Conservation (phyloP, 371 early-diverging fungal genomes). For the Mucor indicus region DNA sequence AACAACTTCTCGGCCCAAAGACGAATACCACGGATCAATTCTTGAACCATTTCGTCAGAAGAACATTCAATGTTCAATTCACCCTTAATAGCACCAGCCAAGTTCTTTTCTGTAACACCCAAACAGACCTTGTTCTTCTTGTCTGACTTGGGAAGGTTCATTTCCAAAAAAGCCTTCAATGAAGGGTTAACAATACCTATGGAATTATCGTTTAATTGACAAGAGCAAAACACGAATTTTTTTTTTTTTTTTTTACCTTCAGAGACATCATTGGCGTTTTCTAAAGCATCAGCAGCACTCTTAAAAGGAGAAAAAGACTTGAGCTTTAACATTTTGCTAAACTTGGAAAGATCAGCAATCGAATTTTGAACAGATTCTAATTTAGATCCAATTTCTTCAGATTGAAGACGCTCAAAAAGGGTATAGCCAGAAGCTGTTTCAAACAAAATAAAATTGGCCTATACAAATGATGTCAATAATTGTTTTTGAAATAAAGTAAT, state of each 20-base stretch:
- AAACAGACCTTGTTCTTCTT: conserved; percentile 73
- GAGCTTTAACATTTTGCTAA: conserved; percentile 88
- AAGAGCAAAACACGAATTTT: too few relatives aligned
- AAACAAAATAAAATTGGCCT: conserved; percentile 76
- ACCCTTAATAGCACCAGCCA: conserved; percentile 87
- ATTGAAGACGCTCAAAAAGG: conserved; percentile 90
- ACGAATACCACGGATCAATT: conserved; percentile 92
- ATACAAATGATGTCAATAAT: too few relatives aligned
- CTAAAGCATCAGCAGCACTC: conserved; percentile 94
- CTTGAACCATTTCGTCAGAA: conserved; percentile 78
- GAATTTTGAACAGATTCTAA: conserved; percentile 84
- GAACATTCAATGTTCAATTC: conserved; percentile 77
- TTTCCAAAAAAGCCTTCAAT: conserved; percentile 90
- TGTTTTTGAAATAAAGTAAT: too few relatives aligned
- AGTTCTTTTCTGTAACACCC: conserved; percentile 89
- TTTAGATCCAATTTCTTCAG: conserved; percentile 95
- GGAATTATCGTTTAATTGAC: too few relatives aligned
- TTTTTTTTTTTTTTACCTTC: too few relatives aligned
- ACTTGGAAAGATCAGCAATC: conserved; percentile 84
- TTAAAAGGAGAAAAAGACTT: conserved; percentile 96
- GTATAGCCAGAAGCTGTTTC: conserved; percentile 97
- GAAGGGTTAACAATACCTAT: conserved; percentile 77
- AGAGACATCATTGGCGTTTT: conserved; percentile 95
- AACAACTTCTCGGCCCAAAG: conserved; percentile 89
- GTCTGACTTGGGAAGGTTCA: conserved; percentile 84